These are phyloP conservation scores for Cetraspora pellucida DNA, from an alignment of 192 early-diverging fungal species.

Conservation along the genomic window DNA sequence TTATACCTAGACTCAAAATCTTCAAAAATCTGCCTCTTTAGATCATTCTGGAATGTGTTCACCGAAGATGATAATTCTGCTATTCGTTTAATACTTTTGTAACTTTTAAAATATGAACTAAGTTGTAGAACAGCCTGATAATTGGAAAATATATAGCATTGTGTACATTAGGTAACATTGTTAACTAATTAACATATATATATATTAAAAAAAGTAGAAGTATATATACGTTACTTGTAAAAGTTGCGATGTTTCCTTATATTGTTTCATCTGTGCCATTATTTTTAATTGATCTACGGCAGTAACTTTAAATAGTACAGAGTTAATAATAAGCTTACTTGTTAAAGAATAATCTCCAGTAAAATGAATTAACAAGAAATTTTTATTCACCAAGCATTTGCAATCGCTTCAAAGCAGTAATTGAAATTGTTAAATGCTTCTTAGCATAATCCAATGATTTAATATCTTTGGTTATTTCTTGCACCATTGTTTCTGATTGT, in stretches of 20 bases:
- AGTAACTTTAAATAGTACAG: conserved; percentile 45
- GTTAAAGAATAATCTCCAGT: too few relatives aligned
- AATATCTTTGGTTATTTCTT: conserved; percentile 96
- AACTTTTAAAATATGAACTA: conserved; percentile 72
- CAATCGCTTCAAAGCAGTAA: conserved; percentile 79
- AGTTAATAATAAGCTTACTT: background rate
- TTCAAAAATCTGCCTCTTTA: conserved; percentile 64
- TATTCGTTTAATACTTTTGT: conserved; percentile 76
- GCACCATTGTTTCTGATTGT: conserved; percentile 84
- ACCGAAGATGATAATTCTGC: conserved; percentile 68
- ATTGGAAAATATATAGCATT: background rate
- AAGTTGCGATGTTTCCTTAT: conserved; percentile 77
- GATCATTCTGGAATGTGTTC: conserved; percentile 59
- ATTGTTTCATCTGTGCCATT: conserved; percentile 69
- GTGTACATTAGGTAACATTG: too few relatives aligned
- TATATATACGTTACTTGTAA: conserved; percentile 58
- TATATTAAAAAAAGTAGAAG: background rate
- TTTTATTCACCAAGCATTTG: conserved; percentile 76
- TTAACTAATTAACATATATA: background rate
- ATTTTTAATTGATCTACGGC: conserved; percentile 74
- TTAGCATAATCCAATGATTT: conserved; percentile 94
- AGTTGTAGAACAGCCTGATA: conserved; percentile 74
- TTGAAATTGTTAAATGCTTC: conserved; percentile 80
- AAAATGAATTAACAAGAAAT: too few relatives aligned
- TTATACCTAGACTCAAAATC: conserved; percentile 75